Percentiles rank a stretch among this genome's conserved stretches.
phyloP scores from a whole-genome alignment of 768 basidiomycete species.

The Hygrocybe punicea region DNA sequence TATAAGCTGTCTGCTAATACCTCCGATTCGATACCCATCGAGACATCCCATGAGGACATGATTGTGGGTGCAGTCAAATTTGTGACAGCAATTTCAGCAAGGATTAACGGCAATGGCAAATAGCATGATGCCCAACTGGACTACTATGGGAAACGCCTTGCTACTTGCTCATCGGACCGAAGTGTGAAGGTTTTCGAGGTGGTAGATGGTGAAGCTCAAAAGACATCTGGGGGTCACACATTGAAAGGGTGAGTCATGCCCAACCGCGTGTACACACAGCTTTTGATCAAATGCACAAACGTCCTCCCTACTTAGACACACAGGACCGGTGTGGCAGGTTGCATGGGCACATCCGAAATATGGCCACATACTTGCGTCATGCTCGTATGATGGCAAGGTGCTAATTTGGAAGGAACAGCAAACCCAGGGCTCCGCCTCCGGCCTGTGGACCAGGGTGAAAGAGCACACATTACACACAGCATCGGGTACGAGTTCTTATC shows the following conservation, averaged over 20 bases:
- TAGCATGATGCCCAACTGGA: conserved; percentile 98
- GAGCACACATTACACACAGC: conserved; percentile 94
- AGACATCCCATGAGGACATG: conserved; percentile 98
- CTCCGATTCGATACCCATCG: conserved; percentile 77
- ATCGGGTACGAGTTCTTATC: conserved; percentile 54
- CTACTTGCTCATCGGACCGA: conserved; percentile 94
- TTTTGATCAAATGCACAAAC: background rate
- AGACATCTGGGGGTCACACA: conserved; percentile 60
- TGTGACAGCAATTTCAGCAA: background rate
- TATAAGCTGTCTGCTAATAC: conserved; percentile 48
- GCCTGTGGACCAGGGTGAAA: conserved; percentile 90
- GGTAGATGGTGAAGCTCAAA: conserved; percentile 78
- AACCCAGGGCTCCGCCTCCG: conserved; percentile 48
- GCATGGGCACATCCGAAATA: conserved; percentile 99
- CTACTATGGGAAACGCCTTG: conserved; percentile 95
- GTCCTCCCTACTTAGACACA: conserved; percentile 57
- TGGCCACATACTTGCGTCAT: conserved; percentile 94
- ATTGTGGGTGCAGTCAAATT: conserved; percentile 59
- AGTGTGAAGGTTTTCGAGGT: conserved; percentile 95
- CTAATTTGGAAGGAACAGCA: conserved; percentile 96
- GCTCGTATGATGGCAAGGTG: conserved; percentile 97
- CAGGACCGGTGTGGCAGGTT: conserved; percentile 97
- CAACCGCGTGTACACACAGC: background rate
- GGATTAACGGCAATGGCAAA: background rate
- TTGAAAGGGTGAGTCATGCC: conserved; percentile 64